These are phyloP conservation scores for Starmera quercuum DNA, from an alignment of 805 yeast species.

Conservation along the genomic window DNA sequence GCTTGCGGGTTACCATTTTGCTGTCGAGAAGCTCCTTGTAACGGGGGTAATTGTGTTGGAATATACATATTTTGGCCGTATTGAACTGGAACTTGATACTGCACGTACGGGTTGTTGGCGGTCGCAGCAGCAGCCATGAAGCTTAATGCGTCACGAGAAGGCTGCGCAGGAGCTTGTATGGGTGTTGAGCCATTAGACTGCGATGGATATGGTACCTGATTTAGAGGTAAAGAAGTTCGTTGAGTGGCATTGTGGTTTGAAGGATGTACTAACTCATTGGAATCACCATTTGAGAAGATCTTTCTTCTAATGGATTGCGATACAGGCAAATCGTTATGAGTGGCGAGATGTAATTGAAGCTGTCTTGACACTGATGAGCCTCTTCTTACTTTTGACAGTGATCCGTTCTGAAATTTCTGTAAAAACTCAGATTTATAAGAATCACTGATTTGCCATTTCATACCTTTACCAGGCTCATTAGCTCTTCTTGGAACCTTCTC, in stretches of 20 bases:
- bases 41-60: conserved; percentile 1
- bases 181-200: neutral
- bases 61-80: conserved; percentile 1
- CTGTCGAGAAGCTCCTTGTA: neutral
- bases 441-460: conserved; percentile 97
- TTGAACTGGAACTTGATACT: neutral
- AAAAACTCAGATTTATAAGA: conserved; percentile 78
- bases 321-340: conserved; percentile 32
- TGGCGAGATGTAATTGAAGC: conserved; percentile 61
- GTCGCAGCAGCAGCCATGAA: conserved; percentile 3
- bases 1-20: neutral
- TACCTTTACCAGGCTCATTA: conserved; percentile 97
- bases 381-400: conserved; percentile 63
- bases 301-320: conserved; percentile 23
- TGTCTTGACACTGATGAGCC: conserved; percentile 80
- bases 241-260: conserved; percentile 25
- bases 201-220: neutral
- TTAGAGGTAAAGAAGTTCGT: neutral
- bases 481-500: conserved; percentile 95
- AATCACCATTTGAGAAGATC: conserved; percentile 31
- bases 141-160: neutral
- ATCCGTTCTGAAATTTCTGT: conserved; percentile 70
- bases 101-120: neutral
- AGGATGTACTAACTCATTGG: conserved; percentile 9
- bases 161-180: neutral